Evolutionary conservation across 371 early-diverging fungal species (phyloP), one percentile per base, ranked within the genome.

Genomic region (Syncephalis plumigaleata): DNA sequence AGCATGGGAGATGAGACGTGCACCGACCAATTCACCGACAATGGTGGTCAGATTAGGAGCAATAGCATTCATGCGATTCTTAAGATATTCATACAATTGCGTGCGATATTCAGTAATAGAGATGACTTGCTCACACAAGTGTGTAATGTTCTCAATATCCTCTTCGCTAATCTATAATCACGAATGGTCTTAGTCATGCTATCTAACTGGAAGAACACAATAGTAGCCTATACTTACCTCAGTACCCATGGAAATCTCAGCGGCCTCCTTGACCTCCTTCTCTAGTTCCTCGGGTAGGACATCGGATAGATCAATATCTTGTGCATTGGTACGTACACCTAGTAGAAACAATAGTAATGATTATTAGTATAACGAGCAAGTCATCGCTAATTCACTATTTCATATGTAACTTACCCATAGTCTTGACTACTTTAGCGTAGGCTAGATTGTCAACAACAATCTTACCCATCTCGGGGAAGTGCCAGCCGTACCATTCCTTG

Each of bases 41-140:
- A 98, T 73, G 25, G 93, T 91, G 20, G 90, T 79, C 56, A 98
- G 67, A 75, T 99, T 99, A 53, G 99, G 99, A 11, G 98, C 98
- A 42, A 98, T 87, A 42, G 73, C 72, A 67, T 78, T 77, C 94
- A 99, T 93, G 73, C 94, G 97, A 56, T 79, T 74, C 45, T 81
- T 69, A 57, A 99, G 71, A 71, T 98, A 98, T 42, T 68, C 76
- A 64, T 86, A 79, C 44, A 99, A 74, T 47, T 74, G 66, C 63
- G 81, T 84, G 58, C 92, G 86, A 75, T 95, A 93, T 55, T 96
- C 85, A 39, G 84, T 75, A 47, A 97, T 75, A 44, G 81, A 68
- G 48, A 91, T 84, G 39, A 97, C 90, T 53, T 94, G 85, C 56
- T 84, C 79, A 54, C 93, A 89, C 73, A 96, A 91, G 61, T 72